Percentiles rank a stretch among this genome's conserved stretches.
Conservation (phyloP, 2,329 filamentous ascomycete species). For the Hortaea werneckii region DNA sequence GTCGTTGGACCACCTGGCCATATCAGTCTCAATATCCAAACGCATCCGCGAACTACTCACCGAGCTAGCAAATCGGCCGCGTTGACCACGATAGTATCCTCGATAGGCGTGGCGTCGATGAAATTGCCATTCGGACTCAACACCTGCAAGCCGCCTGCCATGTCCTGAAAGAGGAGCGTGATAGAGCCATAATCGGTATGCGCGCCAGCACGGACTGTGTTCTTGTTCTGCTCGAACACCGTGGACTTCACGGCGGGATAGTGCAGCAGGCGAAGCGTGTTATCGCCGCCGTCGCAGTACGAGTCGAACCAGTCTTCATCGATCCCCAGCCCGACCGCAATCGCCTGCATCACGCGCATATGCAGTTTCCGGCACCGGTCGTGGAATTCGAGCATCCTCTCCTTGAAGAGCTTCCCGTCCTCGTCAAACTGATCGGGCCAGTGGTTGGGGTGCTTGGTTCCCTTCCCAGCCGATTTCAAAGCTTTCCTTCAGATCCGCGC, state of each 20-base stretch:
- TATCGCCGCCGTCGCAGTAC: slow-evolving; percentile 62
- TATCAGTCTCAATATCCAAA: background rate
- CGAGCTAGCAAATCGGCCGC: slow-evolving; percentile 76
- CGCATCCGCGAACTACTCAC: slow-evolving; percentile 2
- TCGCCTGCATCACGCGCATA: slow-evolving; percentile 55
- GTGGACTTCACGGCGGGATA: slow-evolving; percentile 47
- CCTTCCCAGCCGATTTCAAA: slow-evolving; percentile 53
- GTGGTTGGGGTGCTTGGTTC: slow-evolving; percentile 58
- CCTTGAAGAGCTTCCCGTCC: slow-evolving; percentile 56
- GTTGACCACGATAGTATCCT: slow-evolving; percentile 75
- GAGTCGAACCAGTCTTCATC: slow-evolving; percentile 70
- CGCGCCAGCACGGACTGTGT: slow-evolving; percentile 58
- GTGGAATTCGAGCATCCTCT: slow-evolving; percentile 66
- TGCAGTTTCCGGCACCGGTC: slow-evolving; percentile 65
- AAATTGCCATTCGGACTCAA: slow-evolving; percentile 63
- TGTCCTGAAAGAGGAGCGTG: slow-evolving; percentile 44
- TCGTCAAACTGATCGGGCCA: slow-evolving; percentile 57
- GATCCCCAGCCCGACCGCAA: slow-evolving; percentile 52
- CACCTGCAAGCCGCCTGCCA: slow-evolving; percentile 48
- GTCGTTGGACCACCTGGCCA: slow-evolving; percentile 65
- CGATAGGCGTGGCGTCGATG: slow-evolving; percentile 73
- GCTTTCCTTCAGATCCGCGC: slow-evolving; percentile 46
- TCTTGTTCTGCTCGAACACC: slow-evolving; percentile 41
- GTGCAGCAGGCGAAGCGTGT: slow-evolving; percentile 43
- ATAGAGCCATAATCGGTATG: slow-evolving; percentile 57